Percentiles rank a stretch among this genome's conserved stretches.
These are phyloP conservation scores for Kurtzmaniella natalensis DNA, from an alignment of 1,139 yeast species.

Conservation along the genomic window DNA sequence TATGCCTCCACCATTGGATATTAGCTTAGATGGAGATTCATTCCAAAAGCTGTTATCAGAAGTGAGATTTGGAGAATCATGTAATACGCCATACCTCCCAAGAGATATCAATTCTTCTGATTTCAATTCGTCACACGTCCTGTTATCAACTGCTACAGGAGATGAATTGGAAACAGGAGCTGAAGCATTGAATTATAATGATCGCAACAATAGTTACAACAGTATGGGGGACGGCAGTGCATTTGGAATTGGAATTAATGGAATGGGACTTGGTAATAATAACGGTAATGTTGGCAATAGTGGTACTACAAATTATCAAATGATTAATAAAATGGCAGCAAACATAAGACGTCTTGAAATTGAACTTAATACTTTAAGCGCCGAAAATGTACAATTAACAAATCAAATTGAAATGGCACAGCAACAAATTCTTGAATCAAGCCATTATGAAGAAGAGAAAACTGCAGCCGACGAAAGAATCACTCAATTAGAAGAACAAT, in stretches of 20 bases:
- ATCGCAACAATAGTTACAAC: conserved; percentile 2
- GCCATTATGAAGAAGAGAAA: conserved; percentile 48
- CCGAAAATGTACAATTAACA: conserved; percentile 52
- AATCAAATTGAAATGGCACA: conserved; percentile 65
- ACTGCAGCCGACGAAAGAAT: conserved; percentile 31
- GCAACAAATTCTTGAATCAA: conserved; percentile 49
- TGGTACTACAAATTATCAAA: conserved; percentile 42
- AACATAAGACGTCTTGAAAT: conserved; percentile 77
- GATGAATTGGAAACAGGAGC: conserved; percentile 12
- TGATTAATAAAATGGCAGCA: conserved; percentile 68
- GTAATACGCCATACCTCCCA: conserved; percentile 24
- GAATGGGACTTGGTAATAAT: not conserved
- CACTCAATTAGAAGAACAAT: conserved; percentile 28
- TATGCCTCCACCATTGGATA: conserved; percentile 1
- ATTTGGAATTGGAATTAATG: not conserved
- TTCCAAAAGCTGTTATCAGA: conserved; percentile 11
- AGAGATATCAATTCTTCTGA: conserved; percentile 13
- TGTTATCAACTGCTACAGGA: conserved; percentile 18
- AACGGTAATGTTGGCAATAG: conserved; percentile 12
- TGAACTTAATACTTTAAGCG: conserved; percentile 63
- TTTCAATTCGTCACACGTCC: conserved; percentile 16
- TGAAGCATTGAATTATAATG: conserved; percentile 6
- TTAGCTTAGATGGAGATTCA: conserved; percentile 1
- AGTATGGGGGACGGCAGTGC: not conserved
- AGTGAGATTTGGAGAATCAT: conserved; percentile 32